Evolutionary conservation across 2,329 filamentous ascomycete species (phyloP).

Genomic region (Hymenoscyphus scutula): DNA sequence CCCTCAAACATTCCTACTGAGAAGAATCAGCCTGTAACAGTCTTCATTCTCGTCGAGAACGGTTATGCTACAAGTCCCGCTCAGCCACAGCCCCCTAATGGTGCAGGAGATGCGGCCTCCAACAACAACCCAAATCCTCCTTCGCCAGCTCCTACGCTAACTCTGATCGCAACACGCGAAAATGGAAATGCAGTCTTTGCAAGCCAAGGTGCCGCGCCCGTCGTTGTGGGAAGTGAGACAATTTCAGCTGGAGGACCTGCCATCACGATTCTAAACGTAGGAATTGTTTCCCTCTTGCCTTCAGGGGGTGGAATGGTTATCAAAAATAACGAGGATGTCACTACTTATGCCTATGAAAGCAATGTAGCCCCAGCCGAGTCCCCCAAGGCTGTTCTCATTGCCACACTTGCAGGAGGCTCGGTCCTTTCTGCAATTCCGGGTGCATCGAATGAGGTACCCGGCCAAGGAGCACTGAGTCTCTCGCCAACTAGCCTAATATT

Average conservation of each 20-base stretch:
- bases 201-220: background rate
- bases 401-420: conserved; percentile 16
- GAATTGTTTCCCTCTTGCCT: background rate
- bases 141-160: background rate
- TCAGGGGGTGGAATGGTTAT: conserved; percentile 1
- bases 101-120: too few relatives aligned
- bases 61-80: too few relatives aligned
- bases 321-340: background rate
- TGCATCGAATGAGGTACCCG: background rate
- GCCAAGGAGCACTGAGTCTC: background rate
- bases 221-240: conserved; percentile 7
- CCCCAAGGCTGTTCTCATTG: conserved; percentile 17
- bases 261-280: conserved; percentile 4
- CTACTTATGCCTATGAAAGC: conserved; percentile 2
- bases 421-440: background rate
- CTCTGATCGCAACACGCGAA: conserved; percentile 1
- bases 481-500: background rate
- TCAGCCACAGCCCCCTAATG: too few relatives aligned
- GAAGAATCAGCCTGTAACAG: too few relatives aligned
- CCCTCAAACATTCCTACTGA: too few relatives aligned
- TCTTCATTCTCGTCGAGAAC: too few relatives aligned
- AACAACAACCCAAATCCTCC: background rate
- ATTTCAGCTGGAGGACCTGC: conserved; percentile 3
- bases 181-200: conserved; percentile 8
- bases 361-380: background rate